These are phyloP conservation scores for Ganoderma resinaceum DNA, from an alignment of 1,284 basidiomycete genomes.

Conservation along the genomic window DNA sequence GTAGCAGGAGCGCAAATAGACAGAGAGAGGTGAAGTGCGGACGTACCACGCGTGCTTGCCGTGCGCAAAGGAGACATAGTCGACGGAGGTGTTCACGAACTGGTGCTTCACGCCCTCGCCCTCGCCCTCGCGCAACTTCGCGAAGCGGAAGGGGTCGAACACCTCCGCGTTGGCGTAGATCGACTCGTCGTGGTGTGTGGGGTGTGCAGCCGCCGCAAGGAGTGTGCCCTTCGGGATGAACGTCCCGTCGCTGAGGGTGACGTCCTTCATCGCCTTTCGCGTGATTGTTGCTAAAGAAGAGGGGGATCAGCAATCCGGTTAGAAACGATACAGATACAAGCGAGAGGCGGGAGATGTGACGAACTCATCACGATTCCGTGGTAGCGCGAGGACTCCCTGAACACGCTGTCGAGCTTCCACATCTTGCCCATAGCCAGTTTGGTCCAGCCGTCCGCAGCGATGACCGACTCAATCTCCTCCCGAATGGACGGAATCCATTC, in stretches of 20 bases:
- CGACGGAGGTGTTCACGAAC: slow-evolving; percentile 33
- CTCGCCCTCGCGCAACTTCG: slow-evolving; percentile 42
- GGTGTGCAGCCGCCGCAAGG: slow-evolving; percentile 47
- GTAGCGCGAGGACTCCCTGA: slow-evolving; percentile 54
- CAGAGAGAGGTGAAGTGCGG: not conserved
- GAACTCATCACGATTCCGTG: slow-evolving; percentile 40
- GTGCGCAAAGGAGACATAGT: slow-evolving; percentile 38
- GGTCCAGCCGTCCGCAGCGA: slow-evolving; percentile 48
- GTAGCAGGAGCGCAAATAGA: not conserved
- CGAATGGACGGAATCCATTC: slow-evolving; percentile 50
- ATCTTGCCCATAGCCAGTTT: slow-evolving; percentile 52
- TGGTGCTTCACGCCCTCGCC: slow-evolving; percentile 36
- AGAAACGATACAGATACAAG: not conserved
- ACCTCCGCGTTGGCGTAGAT: slow-evolving; percentile 47
- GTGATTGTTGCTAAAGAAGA: slow-evolving; percentile 18
- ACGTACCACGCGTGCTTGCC: slow-evolving; percentile 47
- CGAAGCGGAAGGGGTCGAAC: slow-evolving; percentile 55
- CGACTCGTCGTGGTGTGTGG: slow-evolving; percentile 48
- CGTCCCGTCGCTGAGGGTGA: slow-evolving; percentile 49
- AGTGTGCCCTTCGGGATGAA: slow-evolving; percentile 50
- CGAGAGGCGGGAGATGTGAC: not conserved
- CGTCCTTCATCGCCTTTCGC: slow-evolving; percentile 41
- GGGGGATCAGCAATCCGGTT: not conserved
- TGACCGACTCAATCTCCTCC: slow-evolving; percentile 51
- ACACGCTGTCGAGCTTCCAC: slow-evolving; percentile 59